Evolutionary conservation across 1,284 basidiomycete species (phyloP), one percentile per base, ranked within the genome.

Genomic region (Coniferiporia sulphurascens): DNA sequence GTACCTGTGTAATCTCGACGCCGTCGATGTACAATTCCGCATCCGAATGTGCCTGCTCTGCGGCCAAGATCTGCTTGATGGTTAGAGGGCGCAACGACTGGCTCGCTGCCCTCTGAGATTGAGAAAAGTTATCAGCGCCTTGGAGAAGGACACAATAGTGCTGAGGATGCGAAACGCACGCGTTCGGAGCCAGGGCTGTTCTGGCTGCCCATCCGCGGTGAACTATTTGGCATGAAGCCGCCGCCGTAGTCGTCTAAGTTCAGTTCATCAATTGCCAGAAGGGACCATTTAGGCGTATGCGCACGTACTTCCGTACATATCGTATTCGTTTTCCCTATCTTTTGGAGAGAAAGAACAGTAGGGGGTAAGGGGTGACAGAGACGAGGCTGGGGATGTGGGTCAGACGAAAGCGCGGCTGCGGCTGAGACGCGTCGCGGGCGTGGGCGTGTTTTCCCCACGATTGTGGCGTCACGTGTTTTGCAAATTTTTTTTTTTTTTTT

Each of bases 21-120:
- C 85, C 87, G 64, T 95, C 93, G 51, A 98, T 81, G 57, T 79
- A 80, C 83, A 94, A 95, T 55, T 95, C 92, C 1, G 93, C 87
- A 65, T 98, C 95, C 0, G 87, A 79, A 69, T 97, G 92, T 5
- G 86, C 80, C 75, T 97, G 94, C 36, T 77, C 79, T 1, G 95
- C 91, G 64, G 83, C 82, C 51, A 80, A 68, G 52, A 98, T 78
- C 72, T 97, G 94, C 56, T 86, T 82, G 65, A 95, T 81, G 3
- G 92, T 96, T 49, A 97, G 83, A 4, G 96, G 93, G 49, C 95
- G 84, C 27, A 98, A 72, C 0, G 91, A 88, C 59, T 88, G 83
- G 0, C 78, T 75, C 32, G 80, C 73, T 27, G 49, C 60, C 69
- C 73, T 77, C 84, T 60, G 70, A 74, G 67, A 69, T 75, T 13